Conservation (phyloP, 192 early-diverging fungal genomes). For the Umbelopsis vinacea region DNA sequence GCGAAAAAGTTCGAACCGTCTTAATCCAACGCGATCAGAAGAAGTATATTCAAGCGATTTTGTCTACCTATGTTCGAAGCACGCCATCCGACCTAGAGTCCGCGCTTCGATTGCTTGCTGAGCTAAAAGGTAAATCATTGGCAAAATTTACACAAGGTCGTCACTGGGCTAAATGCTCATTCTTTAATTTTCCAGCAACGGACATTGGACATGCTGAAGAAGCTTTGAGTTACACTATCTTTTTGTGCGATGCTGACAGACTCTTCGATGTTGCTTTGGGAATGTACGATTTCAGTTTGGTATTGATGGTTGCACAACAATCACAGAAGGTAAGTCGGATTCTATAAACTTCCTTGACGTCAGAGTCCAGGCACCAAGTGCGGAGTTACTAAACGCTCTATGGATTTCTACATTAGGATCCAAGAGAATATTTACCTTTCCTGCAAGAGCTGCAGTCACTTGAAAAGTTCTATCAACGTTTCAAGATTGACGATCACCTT, state of each 20-base stretch:
- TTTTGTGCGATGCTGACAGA: constrained; percentile 86
- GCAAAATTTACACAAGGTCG: neutral
- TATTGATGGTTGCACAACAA: constrained; percentile 95
- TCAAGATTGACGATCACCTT: constrained; percentile 87
- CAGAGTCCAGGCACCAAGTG: neutral
- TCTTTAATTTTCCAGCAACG: constrained; percentile 31
- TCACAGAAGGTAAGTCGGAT: constrained; percentile 75
- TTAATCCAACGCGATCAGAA: constrained; percentile 57
- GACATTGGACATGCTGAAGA: constrained; percentile 73
- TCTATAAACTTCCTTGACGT: neutral
- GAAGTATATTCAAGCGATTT: constrained; percentile 75
- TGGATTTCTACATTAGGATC: constrained; percentile 61
- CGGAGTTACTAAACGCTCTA: neutral
- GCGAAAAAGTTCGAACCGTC: constrained; percentile 65
- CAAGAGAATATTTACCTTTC: constrained; percentile 92
- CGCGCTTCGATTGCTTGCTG: constrained; percentile 71
- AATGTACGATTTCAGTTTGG: constrained; percentile 92
- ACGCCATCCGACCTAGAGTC: constrained; percentile 81
- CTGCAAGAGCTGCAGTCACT: constrained; percentile 79
- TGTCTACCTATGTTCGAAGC: constrained; percentile 86
- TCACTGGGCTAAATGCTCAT: neutral
- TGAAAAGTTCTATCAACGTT: constrained; percentile 81
- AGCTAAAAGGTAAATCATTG: constrained; percentile 52
- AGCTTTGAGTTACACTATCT: constrained; percentile 89
- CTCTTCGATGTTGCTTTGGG: constrained; percentile 92